Evolutionary conservation across 768 basidiomycete genomes (phyloP).

Genomic region (Boletus insuetus): DNA sequence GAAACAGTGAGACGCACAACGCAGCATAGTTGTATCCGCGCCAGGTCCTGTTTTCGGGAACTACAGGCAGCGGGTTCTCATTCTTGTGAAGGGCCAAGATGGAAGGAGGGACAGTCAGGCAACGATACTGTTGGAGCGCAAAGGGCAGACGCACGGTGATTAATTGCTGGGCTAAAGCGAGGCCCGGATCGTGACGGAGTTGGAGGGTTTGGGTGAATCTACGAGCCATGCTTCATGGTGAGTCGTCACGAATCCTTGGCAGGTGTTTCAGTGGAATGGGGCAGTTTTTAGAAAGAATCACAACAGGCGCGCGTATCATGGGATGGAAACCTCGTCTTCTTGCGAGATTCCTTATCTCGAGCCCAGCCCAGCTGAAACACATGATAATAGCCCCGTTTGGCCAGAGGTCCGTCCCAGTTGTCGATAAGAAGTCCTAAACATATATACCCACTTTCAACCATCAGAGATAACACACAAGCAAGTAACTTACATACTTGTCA

Average conservation of each 20-base stretch:
- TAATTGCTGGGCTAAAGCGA: slow-evolving; percentile 56
- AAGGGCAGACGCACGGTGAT: slow-evolving; percentile 44
- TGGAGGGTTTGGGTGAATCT: slow-evolving; percentile 39
- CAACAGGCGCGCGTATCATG: background rate
- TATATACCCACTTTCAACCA: background rate
- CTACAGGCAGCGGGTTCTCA: slow-evolving; percentile 70
- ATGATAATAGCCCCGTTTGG: background rate
- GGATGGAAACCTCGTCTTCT: slow-evolving; percentile 2
- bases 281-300: slow-evolving; percentile 1
- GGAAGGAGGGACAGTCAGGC: slow-evolving; percentile 7
- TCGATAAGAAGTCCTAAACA: background rate
- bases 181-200: slow-evolving; percentile 50
- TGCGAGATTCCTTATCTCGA: slow-evolving; percentile 10
- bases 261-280: background rate
- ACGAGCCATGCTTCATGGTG: slow-evolving; percentile 25
- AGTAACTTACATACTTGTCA: background rate
- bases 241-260: background rate
- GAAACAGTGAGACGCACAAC: slow-evolving; percentile 42
- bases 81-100: slow-evolving; percentile 42
- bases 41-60: slow-evolving; percentile 64
- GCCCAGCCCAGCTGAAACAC: background rate
- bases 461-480: background rate
- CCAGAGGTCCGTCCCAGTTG: background rate
- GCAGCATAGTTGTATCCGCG: slow-evolving; percentile 60
- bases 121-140: background rate